Evolutionary conservation across 805 yeast genomes (phyloP).

Genomic region (Candida lessepsii): DNA sequence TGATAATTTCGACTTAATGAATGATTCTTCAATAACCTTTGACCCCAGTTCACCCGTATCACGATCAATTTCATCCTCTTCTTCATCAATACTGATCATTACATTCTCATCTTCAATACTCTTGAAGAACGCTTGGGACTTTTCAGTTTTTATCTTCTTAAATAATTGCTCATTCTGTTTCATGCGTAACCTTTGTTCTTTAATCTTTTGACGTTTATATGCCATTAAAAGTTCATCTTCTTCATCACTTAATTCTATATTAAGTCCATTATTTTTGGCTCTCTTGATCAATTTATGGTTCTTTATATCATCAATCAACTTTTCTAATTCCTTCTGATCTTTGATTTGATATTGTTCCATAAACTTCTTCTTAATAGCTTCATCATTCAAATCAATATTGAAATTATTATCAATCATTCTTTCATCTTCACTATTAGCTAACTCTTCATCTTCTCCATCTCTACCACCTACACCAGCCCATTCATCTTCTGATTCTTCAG

Average conservation of each 20-base stretch:
- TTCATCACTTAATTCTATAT: conserved; percentile 69
- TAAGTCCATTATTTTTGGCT: conserved; percentile 42
- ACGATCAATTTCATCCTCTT: conserved; percentile 19
- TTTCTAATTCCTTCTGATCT: conserved; percentile 64
- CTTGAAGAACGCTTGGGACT: conserved; percentile 65
- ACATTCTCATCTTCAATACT: conserved; percentile 21
- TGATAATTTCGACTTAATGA: conserved; percentile 56
- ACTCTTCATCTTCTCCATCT: conserved; percentile 57
- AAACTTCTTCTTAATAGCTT: conserved; percentile 55
- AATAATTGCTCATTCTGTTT: conserved; percentile 45
- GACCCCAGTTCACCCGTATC: conserved; percentile 19
- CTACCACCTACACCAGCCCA: conserved; percentile 79
- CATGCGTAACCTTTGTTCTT: conserved; percentile 49
- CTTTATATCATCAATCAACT: conserved; percentile 66
- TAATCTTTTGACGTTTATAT: conserved; percentile 41
- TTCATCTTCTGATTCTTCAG: conserved; percentile 87
- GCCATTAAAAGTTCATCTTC: conserved; percentile 61
- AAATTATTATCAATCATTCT: conserved; percentile 72
- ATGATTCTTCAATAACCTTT: conserved; percentile 48
- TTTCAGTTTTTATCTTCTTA: conserved; percentile 49
- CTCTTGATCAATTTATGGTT: conserved; percentile 67
- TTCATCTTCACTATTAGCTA: conserved; percentile 72
- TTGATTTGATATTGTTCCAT: conserved; percentile 59
- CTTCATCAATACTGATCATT: conserved; percentile 19
- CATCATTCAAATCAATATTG: conserved; percentile 54